Percentiles rank a stretch among this genome's conserved stretches.
These are phyloP conservation scores for Annona squamosa DNA, from an alignment of 164 flowering plant species.

Conservation along the genomic window DNA sequence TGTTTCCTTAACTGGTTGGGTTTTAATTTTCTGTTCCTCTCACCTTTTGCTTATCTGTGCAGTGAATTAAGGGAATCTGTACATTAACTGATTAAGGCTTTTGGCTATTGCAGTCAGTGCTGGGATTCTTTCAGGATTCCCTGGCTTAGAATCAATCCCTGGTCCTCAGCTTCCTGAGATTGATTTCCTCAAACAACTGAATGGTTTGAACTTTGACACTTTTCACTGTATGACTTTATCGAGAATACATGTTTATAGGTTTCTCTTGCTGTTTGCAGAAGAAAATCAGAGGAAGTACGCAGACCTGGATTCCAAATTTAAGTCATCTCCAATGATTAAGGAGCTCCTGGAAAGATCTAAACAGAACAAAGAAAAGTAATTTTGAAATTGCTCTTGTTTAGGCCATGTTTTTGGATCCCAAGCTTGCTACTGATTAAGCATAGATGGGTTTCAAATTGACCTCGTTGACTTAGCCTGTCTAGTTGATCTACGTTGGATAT, in stretches of 20 bases:
- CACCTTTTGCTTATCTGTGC: too few species aligned
- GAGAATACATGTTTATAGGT: not conserved
- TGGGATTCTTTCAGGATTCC: conserved; percentile 16
- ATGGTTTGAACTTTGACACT: conserved; percentile 4
- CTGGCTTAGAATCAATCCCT: conserved; percentile 17
- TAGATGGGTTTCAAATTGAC: too few species aligned
- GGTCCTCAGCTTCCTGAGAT: conserved; percentile 19
- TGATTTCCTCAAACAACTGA: conserved; percentile 14
- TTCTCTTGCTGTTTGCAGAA: conserved; percentile 6
- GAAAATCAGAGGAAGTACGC: conserved; percentile 21
- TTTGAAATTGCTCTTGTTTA: not conserved
- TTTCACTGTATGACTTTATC: not conserved
- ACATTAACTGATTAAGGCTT: not conserved
- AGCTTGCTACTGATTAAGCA: not conserved
- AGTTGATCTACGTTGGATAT: too few species aligned
- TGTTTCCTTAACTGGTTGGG: not conserved
- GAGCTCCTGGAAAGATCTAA: conserved; percentile 12
- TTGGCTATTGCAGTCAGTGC: conserved; percentile 13
- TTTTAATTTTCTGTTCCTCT: too few species aligned
- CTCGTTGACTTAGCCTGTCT: too few species aligned
- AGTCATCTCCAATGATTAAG: conserved; percentile 14
- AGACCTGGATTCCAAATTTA: conserved; percentile 13
- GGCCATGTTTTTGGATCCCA: not conserved
- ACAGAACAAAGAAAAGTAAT: conserved; percentile 17
- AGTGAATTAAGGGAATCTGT: not conserved